Evolutionary conservation across 257 asterid species (phyloP).

Genomic region (Solanum bulbocastanum): DNA sequence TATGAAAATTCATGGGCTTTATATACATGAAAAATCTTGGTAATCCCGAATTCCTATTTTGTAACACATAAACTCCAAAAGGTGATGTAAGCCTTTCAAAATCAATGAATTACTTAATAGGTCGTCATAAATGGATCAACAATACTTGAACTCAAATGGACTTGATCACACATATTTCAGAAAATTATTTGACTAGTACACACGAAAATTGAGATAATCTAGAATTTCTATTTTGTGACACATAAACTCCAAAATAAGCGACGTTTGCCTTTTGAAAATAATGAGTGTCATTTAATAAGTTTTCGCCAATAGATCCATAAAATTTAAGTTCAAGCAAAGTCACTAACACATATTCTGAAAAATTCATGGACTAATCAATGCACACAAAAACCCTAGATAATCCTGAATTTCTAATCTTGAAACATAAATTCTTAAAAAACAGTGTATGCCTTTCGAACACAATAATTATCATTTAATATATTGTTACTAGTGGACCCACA

Average conservation of each 20-base stretch:
- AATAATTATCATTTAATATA: not conserved
- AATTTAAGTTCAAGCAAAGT: not conserved
- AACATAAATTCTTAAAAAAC: not conserved
- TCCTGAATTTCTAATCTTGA: not conserved
- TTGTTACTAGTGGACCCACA: not conserved
- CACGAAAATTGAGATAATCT: not conserved
- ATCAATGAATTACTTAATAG: not conserved
- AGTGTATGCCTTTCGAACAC: not conserved
- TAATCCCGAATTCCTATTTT: no score
- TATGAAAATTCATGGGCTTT: not conserved
- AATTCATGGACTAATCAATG: not conserved
- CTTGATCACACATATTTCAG: no score
- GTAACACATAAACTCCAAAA: no score
- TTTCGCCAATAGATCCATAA: not conserved
- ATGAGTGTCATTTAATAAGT: not conserved
- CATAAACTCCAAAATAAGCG: not conserved
- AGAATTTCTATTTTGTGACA: not conserved
- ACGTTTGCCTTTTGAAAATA: not conserved
- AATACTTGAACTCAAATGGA: not conserved
- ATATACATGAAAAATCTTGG: not conserved
- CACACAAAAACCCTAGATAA: not conserved
- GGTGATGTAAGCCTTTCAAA: not conserved
- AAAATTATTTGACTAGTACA: not conserved
- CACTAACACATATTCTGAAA: no score
- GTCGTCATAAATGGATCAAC: not conserved